Conservation (phyloP, 192 early-diverging fungal species). For the Thoreauomyces humboldtii region DNA sequence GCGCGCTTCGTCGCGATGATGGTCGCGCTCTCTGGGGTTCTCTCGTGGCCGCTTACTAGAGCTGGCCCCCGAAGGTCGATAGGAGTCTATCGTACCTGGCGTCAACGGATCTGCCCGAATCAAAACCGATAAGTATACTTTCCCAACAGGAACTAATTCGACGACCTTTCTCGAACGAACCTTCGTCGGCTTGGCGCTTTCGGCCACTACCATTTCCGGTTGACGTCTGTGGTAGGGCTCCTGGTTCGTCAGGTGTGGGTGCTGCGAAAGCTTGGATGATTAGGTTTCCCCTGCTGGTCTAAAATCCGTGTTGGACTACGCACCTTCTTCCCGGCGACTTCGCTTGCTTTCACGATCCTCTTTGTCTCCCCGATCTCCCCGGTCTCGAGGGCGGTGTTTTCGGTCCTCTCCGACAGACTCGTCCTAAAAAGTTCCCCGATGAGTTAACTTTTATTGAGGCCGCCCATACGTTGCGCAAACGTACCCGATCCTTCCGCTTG, state of each 20-base stretch:
- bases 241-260: not conserved
- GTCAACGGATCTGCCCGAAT: too few relatives aligned
- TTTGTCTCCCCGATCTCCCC: conserved; percentile 3
- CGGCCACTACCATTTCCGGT: too few relatives aligned
- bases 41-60: too few relatives aligned
- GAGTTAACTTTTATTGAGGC: not conserved
- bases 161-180: not conserved
- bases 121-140: too few relatives aligned
- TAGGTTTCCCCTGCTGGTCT: too few relatives aligned
- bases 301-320: not conserved
- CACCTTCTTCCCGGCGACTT: not conserved
- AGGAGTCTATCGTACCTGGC: too few relatives aligned
- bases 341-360: conserved; percentile 7
- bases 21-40: too few relatives aligned
- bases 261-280: too few relatives aligned
- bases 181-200: conserved; percentile 1
- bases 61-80: too few relatives aligned
- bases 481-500: conserved; percentile 3
- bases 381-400: not conserved
- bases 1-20: too few relatives aligned
- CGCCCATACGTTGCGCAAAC: not conserved
- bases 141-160: too few relatives aligned
- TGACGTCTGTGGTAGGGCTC: not conserved
- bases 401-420: not conserved
- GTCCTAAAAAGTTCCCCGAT: not conserved